Conservation (phyloP, 768 basidiomycete species). For the Russula sp. region DNA sequence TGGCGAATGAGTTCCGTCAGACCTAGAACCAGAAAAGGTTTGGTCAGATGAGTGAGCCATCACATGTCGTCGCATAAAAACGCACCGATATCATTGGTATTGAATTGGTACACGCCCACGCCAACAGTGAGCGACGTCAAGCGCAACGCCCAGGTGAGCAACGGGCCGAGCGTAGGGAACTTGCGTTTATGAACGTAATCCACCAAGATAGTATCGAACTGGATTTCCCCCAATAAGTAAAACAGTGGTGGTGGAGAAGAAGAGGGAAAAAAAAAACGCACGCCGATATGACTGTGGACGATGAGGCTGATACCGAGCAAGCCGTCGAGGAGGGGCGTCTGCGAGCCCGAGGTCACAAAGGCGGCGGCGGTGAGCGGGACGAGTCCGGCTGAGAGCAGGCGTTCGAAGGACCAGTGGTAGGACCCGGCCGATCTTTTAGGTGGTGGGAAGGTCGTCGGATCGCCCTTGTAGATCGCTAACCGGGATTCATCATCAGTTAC, state of each 20-base stretch:
- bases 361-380: conserved; percentile 86
- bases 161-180: conserved; percentile 72
- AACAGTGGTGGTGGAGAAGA: too few species aligned
- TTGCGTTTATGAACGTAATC: conserved; percentile 95
- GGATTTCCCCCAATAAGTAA: not conserved
- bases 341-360: conserved; percentile 66
- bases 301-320: conserved; percentile 80
- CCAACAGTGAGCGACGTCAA: conserved; percentile 71
- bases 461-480: conserved; percentile 87
- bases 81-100: conserved; percentile 96
- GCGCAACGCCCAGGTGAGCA: conserved; percentile 70
- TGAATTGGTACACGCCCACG: conserved; percentile 94
- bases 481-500: not conserved
- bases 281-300: conserved; percentile 95
- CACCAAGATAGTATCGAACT: conserved; percentile 72
- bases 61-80: conserved; percentile 11
- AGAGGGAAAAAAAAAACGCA: conserved; percentile 32
- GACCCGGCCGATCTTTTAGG: conserved; percentile 80
- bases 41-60: not conserved
- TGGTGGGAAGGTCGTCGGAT: conserved; percentile 83
- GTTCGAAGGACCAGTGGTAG: conserved; percentile 91
- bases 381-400: conserved; percentile 78
- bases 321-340: conserved; percentile 84
- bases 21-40: conserved; percentile 38
- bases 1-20: conserved; percentile 78